phyloP scores from a whole-genome alignment of 257 asterid genomes.

The Capsicum rhomboideum region DNA sequence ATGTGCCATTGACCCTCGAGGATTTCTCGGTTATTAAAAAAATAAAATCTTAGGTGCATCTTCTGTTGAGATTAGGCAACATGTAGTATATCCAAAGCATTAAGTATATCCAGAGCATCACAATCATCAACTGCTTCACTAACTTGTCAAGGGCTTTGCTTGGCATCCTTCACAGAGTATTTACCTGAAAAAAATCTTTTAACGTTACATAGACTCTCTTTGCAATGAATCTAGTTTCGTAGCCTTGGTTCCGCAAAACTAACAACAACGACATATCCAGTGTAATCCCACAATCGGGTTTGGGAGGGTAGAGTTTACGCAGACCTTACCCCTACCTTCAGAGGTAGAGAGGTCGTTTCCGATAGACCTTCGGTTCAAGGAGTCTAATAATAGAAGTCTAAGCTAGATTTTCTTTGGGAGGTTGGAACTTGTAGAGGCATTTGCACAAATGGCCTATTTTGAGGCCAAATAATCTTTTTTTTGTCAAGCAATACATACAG shows the following conservation, averaged over 20 bases:
- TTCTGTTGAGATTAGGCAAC: background rate
- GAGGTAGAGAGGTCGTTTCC: background rate
- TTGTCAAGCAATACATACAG: background rate
- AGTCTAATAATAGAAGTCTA: background rate
- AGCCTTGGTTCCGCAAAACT: background rate
- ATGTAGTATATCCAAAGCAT: background rate
- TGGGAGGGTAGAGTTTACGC: background rate
- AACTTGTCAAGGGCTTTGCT: background rate
- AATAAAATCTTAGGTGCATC: background rate
- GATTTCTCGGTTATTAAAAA: background rate
- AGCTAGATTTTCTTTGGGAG: background rate
- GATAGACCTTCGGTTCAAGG: background rate
- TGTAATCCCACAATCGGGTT: background rate
- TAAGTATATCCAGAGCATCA: no score
- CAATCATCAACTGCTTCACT: background rate
- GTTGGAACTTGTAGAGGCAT: background rate
- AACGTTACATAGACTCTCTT: no score
- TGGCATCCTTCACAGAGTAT: background rate
- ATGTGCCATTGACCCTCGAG: background rate
- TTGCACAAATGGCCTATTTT: background rate
- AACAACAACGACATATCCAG: background rate
- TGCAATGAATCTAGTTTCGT: background rate
- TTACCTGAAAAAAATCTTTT: background rate
- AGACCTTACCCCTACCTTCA: background rate
- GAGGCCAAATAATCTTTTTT: background rate